These are phyloP conservation scores for Thuidium tamariscinum DNA, from an alignment of 225 moss, liverwort and hornwort genomes.

Conservation along the genomic window DNA sequence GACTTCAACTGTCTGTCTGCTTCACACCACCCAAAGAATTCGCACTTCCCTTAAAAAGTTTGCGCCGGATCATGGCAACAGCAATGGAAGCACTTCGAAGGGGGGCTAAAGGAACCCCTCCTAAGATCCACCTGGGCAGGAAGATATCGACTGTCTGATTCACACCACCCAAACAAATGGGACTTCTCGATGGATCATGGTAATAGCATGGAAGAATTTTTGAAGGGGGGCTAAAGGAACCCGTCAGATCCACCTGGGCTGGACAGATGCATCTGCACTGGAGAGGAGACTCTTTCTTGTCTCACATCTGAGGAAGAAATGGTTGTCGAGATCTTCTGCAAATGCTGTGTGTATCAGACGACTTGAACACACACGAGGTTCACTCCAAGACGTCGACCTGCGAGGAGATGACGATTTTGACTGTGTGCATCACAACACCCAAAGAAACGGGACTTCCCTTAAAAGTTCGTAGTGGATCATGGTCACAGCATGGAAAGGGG, in stretches of 20 bases:
- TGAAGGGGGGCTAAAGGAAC: neutral
- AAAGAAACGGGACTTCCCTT: neutral
- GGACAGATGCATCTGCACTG: conserved; percentile 2
- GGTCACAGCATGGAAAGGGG: neutral
- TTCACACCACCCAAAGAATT: conserved; percentile 1
- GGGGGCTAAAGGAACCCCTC: neutral
- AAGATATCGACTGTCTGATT: neutral
- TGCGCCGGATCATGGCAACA: neutral
- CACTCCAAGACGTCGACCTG: neutral
- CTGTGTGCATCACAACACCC: neutral
- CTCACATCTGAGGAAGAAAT: neutral
- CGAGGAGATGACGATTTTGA: neutral
- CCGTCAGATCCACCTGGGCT: neutral
- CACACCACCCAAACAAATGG: conserved; percentile 3
- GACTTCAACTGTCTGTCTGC: neutral
- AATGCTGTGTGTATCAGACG: neutral
- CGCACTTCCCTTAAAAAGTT: neutral
- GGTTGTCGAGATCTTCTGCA: neutral
- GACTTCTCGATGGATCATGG: conserved; percentile 4
- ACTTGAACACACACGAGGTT: neutral
- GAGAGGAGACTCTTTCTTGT: neutral
- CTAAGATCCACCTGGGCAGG: neutral
- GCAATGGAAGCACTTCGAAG: neutral
- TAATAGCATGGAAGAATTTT: neutral
- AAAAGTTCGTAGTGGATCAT: neutral